These are phyloP conservation scores for Erythrophleum ivorense DNA, from an alignment of 331 rosid species.

Conservation along the genomic window DNA sequence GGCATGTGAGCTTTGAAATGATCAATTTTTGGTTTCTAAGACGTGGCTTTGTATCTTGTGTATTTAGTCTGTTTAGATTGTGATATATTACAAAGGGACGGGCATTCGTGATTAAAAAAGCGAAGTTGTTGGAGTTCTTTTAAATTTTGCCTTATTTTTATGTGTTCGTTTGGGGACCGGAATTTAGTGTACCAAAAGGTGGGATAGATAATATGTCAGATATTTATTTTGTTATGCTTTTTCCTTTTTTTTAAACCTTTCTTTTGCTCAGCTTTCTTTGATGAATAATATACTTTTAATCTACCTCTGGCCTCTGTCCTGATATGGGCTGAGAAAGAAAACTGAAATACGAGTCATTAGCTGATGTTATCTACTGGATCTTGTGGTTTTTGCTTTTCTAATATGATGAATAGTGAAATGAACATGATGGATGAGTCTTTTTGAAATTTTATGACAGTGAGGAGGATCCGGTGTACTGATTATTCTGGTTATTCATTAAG, in stretches of 20 bases:
- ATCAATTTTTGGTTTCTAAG: slow-evolving; percentile 24
- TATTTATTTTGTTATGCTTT: slow-evolving; percentile 21
- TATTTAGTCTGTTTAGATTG: neutral
- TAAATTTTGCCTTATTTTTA: slow-evolving; percentile 5
- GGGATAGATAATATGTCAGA: neutral
- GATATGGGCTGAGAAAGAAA: slow-evolving; percentile 5
- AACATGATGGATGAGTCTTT: slow-evolving; percentile 31
- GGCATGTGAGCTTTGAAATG: slow-evolving; percentile 14
- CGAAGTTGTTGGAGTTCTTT: slow-evolving; percentile 16
- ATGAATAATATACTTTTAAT: slow-evolving; percentile 14
- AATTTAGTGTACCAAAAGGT: neutral
- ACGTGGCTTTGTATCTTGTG: slow-evolving; percentile 12
- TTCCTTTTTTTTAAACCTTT: slow-evolving; percentile 12
- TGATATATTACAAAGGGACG: slow-evolving; percentile 2
- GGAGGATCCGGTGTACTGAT: slow-evolving; percentile 39
- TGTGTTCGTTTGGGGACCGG: slow-evolving; percentile 21
- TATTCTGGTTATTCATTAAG: slow-evolving; percentile 56
- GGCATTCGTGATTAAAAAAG: neutral
- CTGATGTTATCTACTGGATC: slow-evolving; percentile 24
- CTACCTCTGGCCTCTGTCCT: slow-evolving; percentile 24
- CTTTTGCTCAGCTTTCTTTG: neutral
- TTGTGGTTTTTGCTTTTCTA: neutral
- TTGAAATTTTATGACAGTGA: slow-evolving; percentile 51
- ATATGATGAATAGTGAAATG: neutral
- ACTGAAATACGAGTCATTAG: slow-evolving; percentile 12